Percentiles rank a stretch among this genome's conserved stretches.
phyloP scores from a whole-genome alignment of 2,329 filamentous ascomycete genomes.

The Domatiomyces globalis region DNA sequence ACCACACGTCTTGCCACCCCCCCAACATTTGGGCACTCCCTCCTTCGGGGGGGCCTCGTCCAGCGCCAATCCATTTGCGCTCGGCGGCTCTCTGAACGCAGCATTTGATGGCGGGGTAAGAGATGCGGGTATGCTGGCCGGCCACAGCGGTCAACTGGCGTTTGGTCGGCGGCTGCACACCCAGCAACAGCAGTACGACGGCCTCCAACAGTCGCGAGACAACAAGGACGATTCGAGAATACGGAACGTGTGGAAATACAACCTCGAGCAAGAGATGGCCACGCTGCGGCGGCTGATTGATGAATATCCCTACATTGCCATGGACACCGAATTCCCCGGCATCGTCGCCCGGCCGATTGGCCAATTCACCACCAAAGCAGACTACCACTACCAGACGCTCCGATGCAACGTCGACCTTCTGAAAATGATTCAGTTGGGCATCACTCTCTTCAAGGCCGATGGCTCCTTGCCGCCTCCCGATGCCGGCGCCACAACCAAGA shows the following conservation, averaged over 20 bases:
- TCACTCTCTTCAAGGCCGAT: conserved; percentile 82
- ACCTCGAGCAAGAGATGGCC: conserved; percentile 81
- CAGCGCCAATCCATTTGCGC: conserved; percentile 14
- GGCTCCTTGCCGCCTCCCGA: conserved; percentile 68
- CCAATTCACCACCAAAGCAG: conserved; percentile 82
- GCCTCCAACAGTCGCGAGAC: conserved; percentile 7
- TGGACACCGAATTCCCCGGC: conserved; percentile 99
- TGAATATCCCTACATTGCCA: conserved; percentile 89
- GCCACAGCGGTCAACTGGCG: conserved; percentile 75
- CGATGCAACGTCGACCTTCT: conserved; percentile 94
- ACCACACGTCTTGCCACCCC: conserved; percentile 38
- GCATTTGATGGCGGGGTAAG: conserved; percentile 38
- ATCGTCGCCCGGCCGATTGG: conserved; percentile 93
- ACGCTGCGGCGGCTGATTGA: conserved; percentile 69
- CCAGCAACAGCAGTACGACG: conserved; percentile 41
- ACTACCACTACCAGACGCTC: conserved; percentile 97
- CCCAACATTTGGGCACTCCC: conserved; percentile 50
- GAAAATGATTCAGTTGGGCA: conserved; percentile 92
- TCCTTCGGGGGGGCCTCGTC: conserved; percentile 42
- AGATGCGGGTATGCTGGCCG: conserved; percentile 51
- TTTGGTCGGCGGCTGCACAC: conserved; percentile 63
- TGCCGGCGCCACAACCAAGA: conserved; percentile 37
- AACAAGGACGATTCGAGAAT: conserved; percentile 58
- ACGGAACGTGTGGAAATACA: conserved; percentile 91
- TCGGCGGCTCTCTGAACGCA: conserved; percentile 35